phyloP scores from a whole-genome alignment of 257 asterid species.

The Salvia splendens region DNA sequence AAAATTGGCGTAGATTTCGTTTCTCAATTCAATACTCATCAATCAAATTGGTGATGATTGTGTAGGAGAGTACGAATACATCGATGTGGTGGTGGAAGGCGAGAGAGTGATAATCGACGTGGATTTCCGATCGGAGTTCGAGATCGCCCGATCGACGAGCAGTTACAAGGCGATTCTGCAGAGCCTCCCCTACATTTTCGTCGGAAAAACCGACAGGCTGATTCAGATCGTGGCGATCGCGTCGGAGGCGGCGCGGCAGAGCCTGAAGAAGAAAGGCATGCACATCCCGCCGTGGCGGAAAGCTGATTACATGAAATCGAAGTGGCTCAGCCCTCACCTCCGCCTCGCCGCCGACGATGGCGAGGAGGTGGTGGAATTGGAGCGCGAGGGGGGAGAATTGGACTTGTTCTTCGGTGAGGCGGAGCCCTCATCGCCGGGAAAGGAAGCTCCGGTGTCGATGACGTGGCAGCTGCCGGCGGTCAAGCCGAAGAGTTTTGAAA shows the following conservation, averaged over 20 bases:
- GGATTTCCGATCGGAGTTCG: conserved; percentile 91
- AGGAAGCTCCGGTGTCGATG: conserved; percentile 34
- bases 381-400: conserved; percentile 55
- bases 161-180: conserved; percentile 63
- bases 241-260: conserved; percentile 72
- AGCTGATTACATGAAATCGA: conserved; percentile 70
- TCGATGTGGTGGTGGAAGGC: conserved; percentile 65
- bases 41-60: too few relatives aligned
- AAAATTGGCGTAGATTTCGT: too few relatives aligned
- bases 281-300: conserved; percentile 96
- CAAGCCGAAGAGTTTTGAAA: conserved; percentile 60
- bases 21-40: neutral
- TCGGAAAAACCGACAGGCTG: conserved; percentile 79
- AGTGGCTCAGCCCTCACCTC: conserved; percentile 74
- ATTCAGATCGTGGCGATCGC: conserved; percentile 73
- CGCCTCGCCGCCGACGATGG: conserved; percentile 40
- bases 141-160: conserved; percentile 79
- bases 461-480: conserved; percentile 85
- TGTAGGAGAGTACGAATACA: conserved; percentile 80
- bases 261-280: conserved; percentile 95
- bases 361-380: conserved; percentile 29
- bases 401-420: conserved; percentile 72
- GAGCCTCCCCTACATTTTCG: conserved; percentile 66
- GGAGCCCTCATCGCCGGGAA: conserved; percentile 37
- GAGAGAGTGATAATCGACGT: conserved; percentile 75